Evolutionary conservation across 2,329 filamentous ascomycete genomes (phyloP).

Genomic region (Macrophomina phaseolina): DNA sequence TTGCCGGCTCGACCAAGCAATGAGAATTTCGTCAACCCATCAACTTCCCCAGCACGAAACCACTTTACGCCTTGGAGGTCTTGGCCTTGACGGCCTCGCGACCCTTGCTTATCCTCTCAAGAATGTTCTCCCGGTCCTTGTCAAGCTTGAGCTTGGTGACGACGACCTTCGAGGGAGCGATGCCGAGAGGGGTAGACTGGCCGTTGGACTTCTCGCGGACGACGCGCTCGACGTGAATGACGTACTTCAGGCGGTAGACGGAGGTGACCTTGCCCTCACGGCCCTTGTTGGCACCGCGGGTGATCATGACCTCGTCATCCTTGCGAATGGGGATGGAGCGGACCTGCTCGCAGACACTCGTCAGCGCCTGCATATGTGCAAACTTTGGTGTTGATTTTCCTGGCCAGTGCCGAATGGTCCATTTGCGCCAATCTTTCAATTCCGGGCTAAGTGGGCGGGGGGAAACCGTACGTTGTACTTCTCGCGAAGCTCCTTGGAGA

Average conservation of each 20-base stretch:
- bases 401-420: not conserved
- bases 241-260: slow-evolving; percentile 82
- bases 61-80: slow-evolving; percentile 54
- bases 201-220: slow-evolving; percentile 97
- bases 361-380: slow-evolving; percentile 22
- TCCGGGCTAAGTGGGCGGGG: slow-evolving; percentile 7
- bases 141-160: slow-evolving; percentile 99
- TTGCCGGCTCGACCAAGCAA: slow-evolving; percentile 38
- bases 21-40: slow-evolving; percentile 47
- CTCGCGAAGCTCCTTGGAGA: slow-evolving; percentile 85
- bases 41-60: slow-evolving; percentile 35
- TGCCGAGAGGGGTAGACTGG: slow-evolving; percentile 91
- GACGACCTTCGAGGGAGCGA: slow-evolving; percentile 96
- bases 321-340: slow-evolving; percentile 80
- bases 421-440: slow-evolving; percentile 5
- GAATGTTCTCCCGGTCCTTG: slow-evolving; percentile 87
- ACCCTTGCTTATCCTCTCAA: slow-evolving; percentile 82
- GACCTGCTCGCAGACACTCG: slow-evolving; percentile 62
- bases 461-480: slow-evolving; percentile 86
- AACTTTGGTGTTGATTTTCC: not conserved
- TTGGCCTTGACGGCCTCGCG: slow-evolving; percentile 79
- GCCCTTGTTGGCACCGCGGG: slow-evolving; percentile 94
- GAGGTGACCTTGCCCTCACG: slow-evolving; percentile 97
- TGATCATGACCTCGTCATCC: slow-evolving; percentile 81
- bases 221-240: slow-evolving; percentile 96